Percentiles rank a stretch among this genome's conserved stretches.
Evolutionary conservation across 1,139 yeast species (phyloP).

Genomic region (Yamadazyma dushanensis): DNA sequence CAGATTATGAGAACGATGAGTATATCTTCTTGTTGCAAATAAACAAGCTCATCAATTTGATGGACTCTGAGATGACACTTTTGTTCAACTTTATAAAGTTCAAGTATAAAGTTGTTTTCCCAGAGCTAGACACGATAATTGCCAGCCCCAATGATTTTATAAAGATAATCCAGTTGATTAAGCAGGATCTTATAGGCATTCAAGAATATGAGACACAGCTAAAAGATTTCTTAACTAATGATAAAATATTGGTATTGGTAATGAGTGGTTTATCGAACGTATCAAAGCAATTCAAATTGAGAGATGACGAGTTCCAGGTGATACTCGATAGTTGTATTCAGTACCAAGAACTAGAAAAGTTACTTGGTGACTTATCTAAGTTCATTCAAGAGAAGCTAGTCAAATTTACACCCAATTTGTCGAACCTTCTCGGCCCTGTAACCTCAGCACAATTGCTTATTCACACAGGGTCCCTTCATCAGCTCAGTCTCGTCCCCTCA

Average conservation of each 20-base stretch:
- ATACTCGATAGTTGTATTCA: constrained; percentile 50
- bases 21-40: constrained; percentile 53
- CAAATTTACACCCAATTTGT: constrained; percentile 75
- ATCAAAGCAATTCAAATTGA: constrained; percentile 26
- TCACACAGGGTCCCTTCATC: constrained; percentile 69
- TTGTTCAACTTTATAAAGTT: constrained; percentile 53
- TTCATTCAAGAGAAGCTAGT: constrained; percentile 61
- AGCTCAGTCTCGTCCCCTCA: constrained; percentile 70
- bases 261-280: constrained; percentile 63
- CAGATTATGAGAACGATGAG: constrained; percentile 38
- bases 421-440: constrained; percentile 69
- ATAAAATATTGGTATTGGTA: constrained; percentile 67
- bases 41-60: constrained; percentile 56
- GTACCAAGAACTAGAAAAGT: constrained; percentile 45
- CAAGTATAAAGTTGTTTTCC: constrained; percentile 62
- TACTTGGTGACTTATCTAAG: constrained; percentile 44
- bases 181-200: constrained; percentile 46
- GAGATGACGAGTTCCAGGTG: constrained; percentile 34
- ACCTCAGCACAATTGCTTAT: constrained; percentile 76
- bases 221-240: constrained; percentile 49
- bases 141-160: constrained; percentile 68
- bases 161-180: constrained; percentile 49
- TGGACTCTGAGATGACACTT: constrained; percentile 54
- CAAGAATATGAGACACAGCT: constrained; percentile 36
- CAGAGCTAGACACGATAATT: constrained; percentile 67